These are phyloP conservation scores for Microsporum canis DNA, from an alignment of 2,329 filamentous ascomycete species.

Conservation along the genomic window DNA sequence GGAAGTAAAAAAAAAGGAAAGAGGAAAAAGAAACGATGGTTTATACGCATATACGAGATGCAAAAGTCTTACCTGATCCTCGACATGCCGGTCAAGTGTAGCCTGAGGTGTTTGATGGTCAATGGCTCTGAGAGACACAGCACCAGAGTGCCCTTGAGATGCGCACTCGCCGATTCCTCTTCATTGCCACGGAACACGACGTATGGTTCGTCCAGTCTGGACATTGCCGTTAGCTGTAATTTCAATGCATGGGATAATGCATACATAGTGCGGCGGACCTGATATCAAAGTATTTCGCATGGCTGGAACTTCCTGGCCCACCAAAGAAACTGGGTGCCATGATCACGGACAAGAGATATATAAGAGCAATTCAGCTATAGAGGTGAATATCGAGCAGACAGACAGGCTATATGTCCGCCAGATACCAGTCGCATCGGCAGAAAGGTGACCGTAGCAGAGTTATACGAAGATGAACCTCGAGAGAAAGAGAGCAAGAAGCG, in stretches of 20 bases:
- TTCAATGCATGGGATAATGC: slow-evolving; percentile 9
- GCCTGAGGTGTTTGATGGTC: slow-evolving; percentile 60
- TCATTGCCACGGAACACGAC: slow-evolving; percentile 66
- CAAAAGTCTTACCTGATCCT: slow-evolving; percentile 51
- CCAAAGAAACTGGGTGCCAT: slow-evolving; percentile 40
- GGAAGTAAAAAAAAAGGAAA: neutral
- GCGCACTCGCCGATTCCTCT: slow-evolving; percentile 62
- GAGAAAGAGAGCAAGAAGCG: neutral
- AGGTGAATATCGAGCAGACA: neutral
- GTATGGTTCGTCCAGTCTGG: slow-evolving; percentile 60
- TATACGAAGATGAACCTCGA: neutral
- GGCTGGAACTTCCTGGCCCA: slow-evolving; percentile 31
- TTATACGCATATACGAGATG: neutral
- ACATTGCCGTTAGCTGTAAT: slow-evolving; percentile 8
- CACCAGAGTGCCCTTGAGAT: slow-evolving; percentile 62
- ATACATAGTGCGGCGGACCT: slow-evolving; percentile 22
- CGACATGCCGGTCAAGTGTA: slow-evolving; percentile 59
- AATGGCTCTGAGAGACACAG: slow-evolving; percentile 59
- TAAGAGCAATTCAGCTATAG: neutral
- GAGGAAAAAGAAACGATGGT: too few species aligned
- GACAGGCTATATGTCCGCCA: neutral
- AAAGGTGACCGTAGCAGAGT: neutral
- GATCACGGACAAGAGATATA: neutral
- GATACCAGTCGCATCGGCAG: neutral
- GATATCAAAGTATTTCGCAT: slow-evolving; percentile 41